Evolutionary conservation across 192 early-diverging fungal species (phyloP).

Genomic region (Backusella psychrophila): DNA sequence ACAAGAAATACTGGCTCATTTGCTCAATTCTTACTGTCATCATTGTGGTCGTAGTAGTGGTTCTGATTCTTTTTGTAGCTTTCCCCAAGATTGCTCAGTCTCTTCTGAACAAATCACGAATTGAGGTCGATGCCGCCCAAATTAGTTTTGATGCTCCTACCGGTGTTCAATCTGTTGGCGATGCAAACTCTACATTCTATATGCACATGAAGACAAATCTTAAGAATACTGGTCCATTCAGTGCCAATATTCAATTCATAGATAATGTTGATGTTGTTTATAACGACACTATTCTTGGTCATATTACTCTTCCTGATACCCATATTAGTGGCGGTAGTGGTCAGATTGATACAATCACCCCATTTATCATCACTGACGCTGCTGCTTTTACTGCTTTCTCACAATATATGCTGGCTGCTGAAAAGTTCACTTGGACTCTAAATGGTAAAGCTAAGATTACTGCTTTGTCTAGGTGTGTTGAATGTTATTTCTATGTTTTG

Average conservation of each 20-base stretch:
- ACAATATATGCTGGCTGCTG: constrained; percentile 42
- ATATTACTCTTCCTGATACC: constrained; percentile 35
- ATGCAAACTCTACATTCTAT: constrained; percentile 34
- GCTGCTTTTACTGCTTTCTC: constrained; percentile 45
- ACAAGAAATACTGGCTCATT: constrained; percentile 54
- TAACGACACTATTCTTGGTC: constrained; percentile 39
- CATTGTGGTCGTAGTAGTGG: constrained; percentile 44
- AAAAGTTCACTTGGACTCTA: constrained; percentile 32
- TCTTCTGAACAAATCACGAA: constrained; percentile 40
- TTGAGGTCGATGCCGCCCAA: constrained; percentile 36
- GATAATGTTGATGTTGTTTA: constrained; percentile 42
- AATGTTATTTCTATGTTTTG: constrained; percentile 2
- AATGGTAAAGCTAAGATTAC: constrained; percentile 27
- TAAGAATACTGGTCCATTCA: constrained; percentile 49
- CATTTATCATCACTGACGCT: constrained; percentile 40
- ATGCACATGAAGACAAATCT: constrained; percentile 41
- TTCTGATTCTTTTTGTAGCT: constrained; percentile 48
- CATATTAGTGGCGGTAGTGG: constrained; percentile 47
- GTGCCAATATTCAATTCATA: constrained; percentile 45
- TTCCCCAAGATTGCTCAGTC: constrained; percentile 52
- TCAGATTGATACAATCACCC: constrained; percentile 21
- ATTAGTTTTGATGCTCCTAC: constrained; percentile 39
- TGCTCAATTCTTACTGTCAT: constrained; percentile 49
- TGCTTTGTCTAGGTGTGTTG: constrained; percentile 22
- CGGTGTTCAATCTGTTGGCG: not conserved